Evolutionary conservation across 305 asterid species (phyloP).

Genomic region (Fraxinus ornus): DNA sequence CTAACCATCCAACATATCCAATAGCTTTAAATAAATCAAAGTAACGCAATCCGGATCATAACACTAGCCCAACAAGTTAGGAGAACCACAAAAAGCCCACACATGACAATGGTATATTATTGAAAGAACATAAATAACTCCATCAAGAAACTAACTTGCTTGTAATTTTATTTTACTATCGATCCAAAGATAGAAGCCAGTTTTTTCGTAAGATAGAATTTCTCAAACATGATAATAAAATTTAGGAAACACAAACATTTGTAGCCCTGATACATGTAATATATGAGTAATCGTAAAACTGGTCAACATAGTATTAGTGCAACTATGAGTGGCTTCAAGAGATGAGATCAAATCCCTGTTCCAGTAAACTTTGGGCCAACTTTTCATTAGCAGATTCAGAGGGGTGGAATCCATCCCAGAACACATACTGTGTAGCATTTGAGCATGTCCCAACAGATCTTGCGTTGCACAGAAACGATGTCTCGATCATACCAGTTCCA

Average conservation of each 20-base stretch:
- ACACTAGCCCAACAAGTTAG: no score
- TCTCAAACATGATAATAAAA: conserved; percentile 3
- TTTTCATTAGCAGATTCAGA: conserved; percentile 64
- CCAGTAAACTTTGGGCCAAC: conserved; percentile 57
- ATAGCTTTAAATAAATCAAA: no score
- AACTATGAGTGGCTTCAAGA: conserved; percentile 30
- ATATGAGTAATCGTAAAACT: conserved; percentile 1
- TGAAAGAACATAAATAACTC: not conserved
- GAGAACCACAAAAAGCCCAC: no score
- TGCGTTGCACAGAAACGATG: conserved; percentile 64
- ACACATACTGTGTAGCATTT: conserved; percentile 66
- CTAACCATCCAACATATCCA: no score
- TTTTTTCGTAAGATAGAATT: not conserved
- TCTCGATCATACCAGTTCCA: conserved; percentile 76
- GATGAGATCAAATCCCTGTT: conserved; percentile 68
- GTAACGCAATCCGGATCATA: no score
- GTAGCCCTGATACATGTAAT: conserved; percentile 7
- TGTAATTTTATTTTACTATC: not conserved
- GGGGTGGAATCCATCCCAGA: conserved; percentile 85
- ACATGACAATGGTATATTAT: no score
- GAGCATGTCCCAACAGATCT: conserved; percentile 74
- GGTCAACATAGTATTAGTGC: conserved; percentile 15
- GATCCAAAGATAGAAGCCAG: not conserved
- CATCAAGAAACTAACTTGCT: not conserved
- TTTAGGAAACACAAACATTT: not conserved